phyloP scores from a whole-genome alignment of 805 yeast species.

The Saturnispora quitensis region DNA sequence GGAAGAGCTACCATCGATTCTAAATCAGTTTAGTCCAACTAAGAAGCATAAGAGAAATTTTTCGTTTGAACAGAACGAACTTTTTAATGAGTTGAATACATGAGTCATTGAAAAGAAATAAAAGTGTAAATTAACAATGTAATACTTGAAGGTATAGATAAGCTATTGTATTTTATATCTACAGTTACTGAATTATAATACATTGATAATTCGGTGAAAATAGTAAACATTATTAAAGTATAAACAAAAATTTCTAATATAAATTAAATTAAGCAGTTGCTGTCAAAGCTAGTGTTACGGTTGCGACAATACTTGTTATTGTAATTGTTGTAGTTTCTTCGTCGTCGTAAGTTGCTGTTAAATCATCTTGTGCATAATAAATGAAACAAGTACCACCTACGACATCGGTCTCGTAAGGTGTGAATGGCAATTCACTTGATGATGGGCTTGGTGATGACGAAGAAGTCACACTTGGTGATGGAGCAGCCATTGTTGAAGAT shows the following conservation, averaged over 20 bases:
- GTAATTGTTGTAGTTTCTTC: slow-evolving; percentile 25
- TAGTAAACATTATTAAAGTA: neutral
- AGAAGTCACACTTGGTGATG: slow-evolving; percentile 28
- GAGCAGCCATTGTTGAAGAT: slow-evolving; percentile 29
- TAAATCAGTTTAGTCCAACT: neutral
- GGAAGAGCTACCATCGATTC: neutral
- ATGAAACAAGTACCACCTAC: slow-evolving; percentile 28
- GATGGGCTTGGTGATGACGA: slow-evolving; percentile 9
- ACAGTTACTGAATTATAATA: neutral
- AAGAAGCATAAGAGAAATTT: slow-evolving; percentile 27
- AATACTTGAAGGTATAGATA: too few species aligned
- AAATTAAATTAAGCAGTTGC: neutral
- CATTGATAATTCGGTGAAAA: neutral
- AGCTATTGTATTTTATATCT: neutral
- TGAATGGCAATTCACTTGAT: slow-evolving; percentile 13
- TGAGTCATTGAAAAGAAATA: neutral
- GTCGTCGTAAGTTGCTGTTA: slow-evolving; percentile 20
- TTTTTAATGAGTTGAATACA: slow-evolving; percentile 36
- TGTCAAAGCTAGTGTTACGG: slow-evolving; percentile 22
- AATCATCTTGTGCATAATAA: slow-evolving; percentile 28
- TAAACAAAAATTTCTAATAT: neutral
- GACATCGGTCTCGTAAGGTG: slow-evolving; percentile 26
- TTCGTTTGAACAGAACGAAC: slow-evolving; percentile 45
- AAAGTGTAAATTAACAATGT: too few species aligned
- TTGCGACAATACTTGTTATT: slow-evolving; percentile 27